These are phyloP conservation scores for Tilletia setariae DNA, from an alignment of 1,284 basidiomycete species.

Conservation along the genomic window DNA sequence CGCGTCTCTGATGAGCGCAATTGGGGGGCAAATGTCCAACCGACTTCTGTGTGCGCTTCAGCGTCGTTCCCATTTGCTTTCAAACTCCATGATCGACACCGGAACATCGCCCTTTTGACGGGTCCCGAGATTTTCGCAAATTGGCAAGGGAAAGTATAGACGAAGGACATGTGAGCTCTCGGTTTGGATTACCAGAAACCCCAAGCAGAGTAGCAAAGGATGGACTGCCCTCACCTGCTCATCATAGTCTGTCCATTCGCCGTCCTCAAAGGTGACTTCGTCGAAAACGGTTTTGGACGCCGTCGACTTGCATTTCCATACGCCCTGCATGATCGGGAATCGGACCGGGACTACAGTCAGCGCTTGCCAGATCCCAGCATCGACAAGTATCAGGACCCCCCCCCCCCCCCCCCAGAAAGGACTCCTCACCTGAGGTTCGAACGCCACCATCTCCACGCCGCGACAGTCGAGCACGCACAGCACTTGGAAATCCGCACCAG, in stretches of 20 bases:
- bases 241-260: constrained; percentile 54
- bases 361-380: not conserved
- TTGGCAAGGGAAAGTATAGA: no score
- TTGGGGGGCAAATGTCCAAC: no score
- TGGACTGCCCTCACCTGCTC: constrained; percentile 33
- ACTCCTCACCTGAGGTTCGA: constrained; percentile 30
- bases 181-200: no score
- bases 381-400: not conserved
- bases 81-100: constrained; percentile 16
- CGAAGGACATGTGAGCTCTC: constrained; percentile 20
- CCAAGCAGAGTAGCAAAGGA: constrained; percentile 71
- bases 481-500: constrained; percentile 33
- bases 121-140: not conserved
- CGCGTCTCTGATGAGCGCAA: no score
- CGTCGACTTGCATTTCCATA: constrained; percentile 39
- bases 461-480: constrained; percentile 49
- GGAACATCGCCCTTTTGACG: constrained; percentile 56
- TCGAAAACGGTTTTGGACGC: constrained; percentile 39
- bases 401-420: no score
- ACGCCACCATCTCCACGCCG: constrained; percentile 40
- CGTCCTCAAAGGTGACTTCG: constrained; percentile 48
- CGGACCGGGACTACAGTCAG: not conserved
- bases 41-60: no score
- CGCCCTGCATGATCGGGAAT: constrained; percentile 21
- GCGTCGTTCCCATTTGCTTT: constrained; percentile 3